Percentiles rank a stretch among this genome's conserved stretches.
These are phyloP conservation scores for Annona squamosa DNA, from an alignment of 164 flowering plant species.

Conservation along the genomic window DNA sequence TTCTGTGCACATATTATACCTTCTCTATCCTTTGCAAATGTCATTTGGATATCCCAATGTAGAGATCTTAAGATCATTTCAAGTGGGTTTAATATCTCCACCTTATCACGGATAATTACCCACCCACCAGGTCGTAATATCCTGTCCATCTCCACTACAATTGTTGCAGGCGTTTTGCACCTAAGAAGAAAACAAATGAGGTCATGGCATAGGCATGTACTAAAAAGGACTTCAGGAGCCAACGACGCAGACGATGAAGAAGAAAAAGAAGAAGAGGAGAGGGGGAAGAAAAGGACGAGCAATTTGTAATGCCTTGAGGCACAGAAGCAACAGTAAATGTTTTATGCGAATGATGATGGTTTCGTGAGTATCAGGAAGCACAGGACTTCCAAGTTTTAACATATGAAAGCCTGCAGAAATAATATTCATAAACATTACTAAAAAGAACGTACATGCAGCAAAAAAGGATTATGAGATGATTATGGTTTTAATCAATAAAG, in stretches of 20 bases:
- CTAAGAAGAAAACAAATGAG: constrained; percentile 25
- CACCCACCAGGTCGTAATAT: constrained; percentile 82
- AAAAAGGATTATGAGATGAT: background rate
- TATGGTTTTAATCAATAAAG: too few species aligned
- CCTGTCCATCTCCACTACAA: constrained; percentile 92
- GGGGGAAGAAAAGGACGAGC: background rate
- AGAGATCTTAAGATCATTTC: constrained; percentile 63
- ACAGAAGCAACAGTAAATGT: background rate
- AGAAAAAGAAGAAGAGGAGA: background rate
- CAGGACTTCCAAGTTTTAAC: too few species aligned
- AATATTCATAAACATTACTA: background rate
- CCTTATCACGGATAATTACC: constrained; percentile 75
- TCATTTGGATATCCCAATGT: constrained; percentile 87
- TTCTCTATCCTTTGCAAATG: constrained; percentile 58
- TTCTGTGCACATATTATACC: constrained; percentile 82
- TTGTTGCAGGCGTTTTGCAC: constrained; percentile 71
- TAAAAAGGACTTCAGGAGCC: background rate
- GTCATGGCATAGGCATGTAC: background rate
- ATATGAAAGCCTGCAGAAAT: background rate
- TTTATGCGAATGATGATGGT: background rate
- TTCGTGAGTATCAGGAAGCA: background rate
- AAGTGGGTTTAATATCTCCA: constrained; percentile 62
- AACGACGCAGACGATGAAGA: background rate
- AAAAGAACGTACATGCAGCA: background rate
- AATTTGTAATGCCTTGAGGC: background rate